Evolutionary conservation across 441 rosid species (phyloP), one percentile per base, ranked within the genome.

Genomic region (Corymbia citriodora): DNA sequence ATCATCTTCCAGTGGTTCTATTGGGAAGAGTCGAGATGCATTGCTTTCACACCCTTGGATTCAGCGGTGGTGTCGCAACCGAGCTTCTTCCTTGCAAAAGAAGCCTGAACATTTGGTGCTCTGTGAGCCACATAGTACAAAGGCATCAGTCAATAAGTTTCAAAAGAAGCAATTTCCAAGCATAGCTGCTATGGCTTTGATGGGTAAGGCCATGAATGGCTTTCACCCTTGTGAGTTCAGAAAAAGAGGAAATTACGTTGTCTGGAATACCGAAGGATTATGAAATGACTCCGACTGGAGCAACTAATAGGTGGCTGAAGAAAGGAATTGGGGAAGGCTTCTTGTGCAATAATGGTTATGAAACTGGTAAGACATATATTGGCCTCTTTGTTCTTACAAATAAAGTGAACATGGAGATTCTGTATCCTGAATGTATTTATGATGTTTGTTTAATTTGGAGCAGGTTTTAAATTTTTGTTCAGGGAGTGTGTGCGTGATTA

Each of bases 161-260:
- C 93, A 90, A 90, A 94, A 94, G 94, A 92, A 93, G 92, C 97
- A 95, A 57, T 95, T 92, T 91, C 99, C 99, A 12, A 97, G 99
- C 93, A 91, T 96, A 87, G 99, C 96, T 88, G 99, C 99, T 53
- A 97, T 98, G 99, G 99, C 99, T 87, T 63, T 98, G 94, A 95
- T 97, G 99, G 99, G 99, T 68, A 98, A 96, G 93, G 96, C 96
- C 88, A 91, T 96, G 93, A 97, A 57, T 31, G 93, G 96, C 83
- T 94, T 96, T 89, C 93, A 88, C 72, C 95, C 97, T 0, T 95
- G 96, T 88, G 95, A 94, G 90, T 94, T 93, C 90, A 93, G 92
- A 92, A 96, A 93, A 74, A 93, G 88, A 15, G 95, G 97, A 40
- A 92, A 96, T 81, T 92, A 90, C 61, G 89, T 95, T 61, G 95